A percentile compares a stretch with the other conserved stretches of the same genome.
Evolutionary conservation across 768 basidiomycete genomes (phyloP).

Genomic region (Mycena vitilis): DNA sequence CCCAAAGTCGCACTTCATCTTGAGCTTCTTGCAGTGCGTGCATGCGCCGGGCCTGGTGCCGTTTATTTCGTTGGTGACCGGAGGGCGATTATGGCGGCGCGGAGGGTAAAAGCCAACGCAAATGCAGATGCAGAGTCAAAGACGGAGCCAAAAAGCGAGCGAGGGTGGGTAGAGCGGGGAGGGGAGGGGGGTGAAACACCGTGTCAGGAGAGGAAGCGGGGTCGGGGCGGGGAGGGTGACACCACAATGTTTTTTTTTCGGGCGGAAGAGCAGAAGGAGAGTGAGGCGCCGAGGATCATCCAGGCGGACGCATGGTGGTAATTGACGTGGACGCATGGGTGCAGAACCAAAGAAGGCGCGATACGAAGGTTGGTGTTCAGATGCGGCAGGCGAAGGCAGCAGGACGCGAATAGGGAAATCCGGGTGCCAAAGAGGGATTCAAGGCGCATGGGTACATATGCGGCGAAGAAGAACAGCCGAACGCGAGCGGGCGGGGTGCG

Average conservation of each 20-base stretch:
- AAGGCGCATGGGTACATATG: not conserved
- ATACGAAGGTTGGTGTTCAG: constrained; percentile 13
- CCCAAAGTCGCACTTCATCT: constrained; percentile 91
- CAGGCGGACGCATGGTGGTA: not conserved
- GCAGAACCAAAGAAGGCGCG: not conserved
- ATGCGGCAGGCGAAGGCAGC: not conserved
- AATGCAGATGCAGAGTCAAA: not conserved
- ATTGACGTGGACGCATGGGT: not conserved
- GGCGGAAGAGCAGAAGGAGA: not conserved
- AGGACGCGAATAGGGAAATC: constrained; percentile 12
- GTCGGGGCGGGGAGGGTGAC: too few relatives aligned
- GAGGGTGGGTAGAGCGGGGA: not conserved
- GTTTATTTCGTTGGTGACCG: not conserved
- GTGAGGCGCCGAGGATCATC: too few relatives aligned
- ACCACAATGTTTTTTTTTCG: not conserved
- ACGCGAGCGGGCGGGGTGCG: constrained; percentile 29
- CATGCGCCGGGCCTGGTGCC: constrained; percentile 78
- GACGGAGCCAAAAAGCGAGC: not conserved
- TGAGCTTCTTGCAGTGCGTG: constrained; percentile 88
- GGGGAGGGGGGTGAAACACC: constrained; percentile 15
- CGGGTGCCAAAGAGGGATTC: constrained; percentile 7
- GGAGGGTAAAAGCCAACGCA: not conserved
- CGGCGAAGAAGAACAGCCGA: constrained; percentile 10
- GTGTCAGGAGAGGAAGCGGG: not conserved
- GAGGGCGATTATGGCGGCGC: not conserved